phyloP scores from a whole-genome alignment of 805 yeast species.

The Yamadazyma sp. region DNA sequence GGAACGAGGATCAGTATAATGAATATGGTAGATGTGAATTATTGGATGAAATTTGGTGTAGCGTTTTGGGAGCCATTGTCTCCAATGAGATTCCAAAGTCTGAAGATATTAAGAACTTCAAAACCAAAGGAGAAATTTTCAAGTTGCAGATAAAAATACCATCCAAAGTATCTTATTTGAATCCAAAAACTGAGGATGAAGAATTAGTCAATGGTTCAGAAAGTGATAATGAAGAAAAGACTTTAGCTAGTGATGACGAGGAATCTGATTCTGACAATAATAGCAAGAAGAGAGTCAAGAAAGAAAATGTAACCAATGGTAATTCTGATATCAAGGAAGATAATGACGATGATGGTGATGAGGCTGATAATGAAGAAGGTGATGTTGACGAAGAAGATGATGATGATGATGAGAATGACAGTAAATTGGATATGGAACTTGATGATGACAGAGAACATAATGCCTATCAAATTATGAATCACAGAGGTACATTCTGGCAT shows the following conservation, averaged over 20 bases:
- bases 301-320: conserved; percentile 14
- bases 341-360: conserved; percentile 20
- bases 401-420: conserved; percentile 13
- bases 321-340: conserved; percentile 6
- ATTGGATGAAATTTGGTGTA: conserved; percentile 67
- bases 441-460: conserved; percentile 30
- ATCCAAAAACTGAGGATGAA: conserved; percentile 13
- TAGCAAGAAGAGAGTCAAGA: conserved; percentile 15
- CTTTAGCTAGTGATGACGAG: conserved; percentile 17
- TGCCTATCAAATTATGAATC: conserved; percentile 49
- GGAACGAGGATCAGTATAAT: conserved; percentile 40
- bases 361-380: conserved; percentile 15
- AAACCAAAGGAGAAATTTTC: conserved; percentile 26
- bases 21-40: conserved; percentile 47
- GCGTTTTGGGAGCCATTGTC: conserved; percentile 55
- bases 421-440: conserved; percentile 18
- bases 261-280: conserved; percentile 22
- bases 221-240: conserved; percentile 18
- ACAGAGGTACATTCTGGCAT: conserved; percentile 68
- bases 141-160: conserved; percentile 36
- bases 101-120: conserved; percentile 30
- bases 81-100: conserved; percentile 29
- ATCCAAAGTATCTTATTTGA: conserved; percentile 21
- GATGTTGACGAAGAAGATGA: conserved; percentile 21
- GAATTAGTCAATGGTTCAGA: conserved; percentile 17